Conservation (phyloP, 495 filamentous ascomycete species). For the Penicillium malachiteum region DNA sequence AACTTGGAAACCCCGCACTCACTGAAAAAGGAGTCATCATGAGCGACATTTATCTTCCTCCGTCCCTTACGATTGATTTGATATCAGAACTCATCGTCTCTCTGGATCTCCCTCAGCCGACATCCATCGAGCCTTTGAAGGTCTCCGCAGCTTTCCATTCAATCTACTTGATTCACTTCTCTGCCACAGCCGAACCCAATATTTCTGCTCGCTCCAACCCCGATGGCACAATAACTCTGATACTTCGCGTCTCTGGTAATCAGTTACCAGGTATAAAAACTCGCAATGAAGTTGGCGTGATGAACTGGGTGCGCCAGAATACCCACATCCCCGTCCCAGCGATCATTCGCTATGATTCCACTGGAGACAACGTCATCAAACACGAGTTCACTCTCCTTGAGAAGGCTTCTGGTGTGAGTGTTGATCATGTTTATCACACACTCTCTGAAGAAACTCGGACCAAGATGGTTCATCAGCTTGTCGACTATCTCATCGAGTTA, state of each 20-base stretch:
- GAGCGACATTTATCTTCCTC: not conserved
- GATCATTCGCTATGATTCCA: slow-evolving; percentile 26
- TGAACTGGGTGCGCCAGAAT: slow-evolving; percentile 25
- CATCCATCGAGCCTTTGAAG: slow-evolving; percentile 8
- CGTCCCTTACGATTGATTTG: not conserved
- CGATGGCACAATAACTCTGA: slow-evolving; percentile 17
- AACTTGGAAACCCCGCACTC: not conserved
- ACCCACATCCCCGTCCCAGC: not conserved
- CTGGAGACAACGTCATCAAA: slow-evolving; percentile 24
- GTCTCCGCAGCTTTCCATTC: slow-evolving; percentile 10
- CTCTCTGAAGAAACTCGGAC: slow-evolving; percentile 14
- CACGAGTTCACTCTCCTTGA: slow-evolving; percentile 34
- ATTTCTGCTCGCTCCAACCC: slow-evolving; percentile 3
- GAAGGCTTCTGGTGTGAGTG: slow-evolving; percentile 19
- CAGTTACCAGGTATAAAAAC: slow-evolving; percentile 37
- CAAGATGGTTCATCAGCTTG: slow-evolving; percentile 27
- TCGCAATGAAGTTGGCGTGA: slow-evolving; percentile 32
- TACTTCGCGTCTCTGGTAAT: slow-evolving; percentile 34
- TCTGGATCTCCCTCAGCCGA: not conserved
- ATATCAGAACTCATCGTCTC: not conserved
- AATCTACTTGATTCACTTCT: slow-evolving; percentile 11
- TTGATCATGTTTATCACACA: slow-evolving; percentile 25
- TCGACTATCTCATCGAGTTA: slow-evolving; percentile 27
- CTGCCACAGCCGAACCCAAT: not conserved
- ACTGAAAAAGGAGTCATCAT: not conserved